Base-by-base conservation (phyloP, 75 land plant species). In the Picea glauca region DNA sequence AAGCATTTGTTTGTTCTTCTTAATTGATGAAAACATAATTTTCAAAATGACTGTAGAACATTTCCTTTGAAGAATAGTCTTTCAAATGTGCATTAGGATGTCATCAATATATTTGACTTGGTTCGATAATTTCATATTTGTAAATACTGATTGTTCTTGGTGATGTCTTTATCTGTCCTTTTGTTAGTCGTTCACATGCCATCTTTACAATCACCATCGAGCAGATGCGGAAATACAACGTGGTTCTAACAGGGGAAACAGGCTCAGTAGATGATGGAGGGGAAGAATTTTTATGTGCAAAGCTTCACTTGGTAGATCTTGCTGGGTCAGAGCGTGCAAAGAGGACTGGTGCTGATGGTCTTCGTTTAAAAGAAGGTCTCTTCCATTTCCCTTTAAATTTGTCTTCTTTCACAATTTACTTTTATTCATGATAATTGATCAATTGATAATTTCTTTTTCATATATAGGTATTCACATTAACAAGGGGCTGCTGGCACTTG, bases 241-340 rank as follows among this genome's bases (percentile, higher is more conserved):
- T 85, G 33, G 60, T 70, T 78, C 38, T 77, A 70, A 30, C 80
- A 50, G 62, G 65, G n/a, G 91, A 89, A 63, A 77, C 68, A 20
- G 66, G 60, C 78, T 50, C 40, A 35, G 75, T 60, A 80, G 94
- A 88, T 60, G 88, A 87, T 64, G 84, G 86, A 78, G 82, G 63
- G 67, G 99, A 95, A 58, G 99, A 95, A 56, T 95, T 90, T 90
- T 84, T 98, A 11, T 98, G 99, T 89, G 98, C 99, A 30, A 98
- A 98, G 81, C 87, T 98, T 62, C 99, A 98, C 77, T 82, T 98
- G 62, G 99, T 98, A 35, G 99, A 98, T 90, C 96, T 98, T 78
- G 99, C 99, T 78, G 99, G 99, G 68, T 98, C 99, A 54, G 99
- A 98, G 75, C 78, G 99, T 70, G 99, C 98, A 3, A 98, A 98